phyloP scores from a whole-genome alignment of 164 flowering plant species.

The Stephania yunnanensis region DNA sequence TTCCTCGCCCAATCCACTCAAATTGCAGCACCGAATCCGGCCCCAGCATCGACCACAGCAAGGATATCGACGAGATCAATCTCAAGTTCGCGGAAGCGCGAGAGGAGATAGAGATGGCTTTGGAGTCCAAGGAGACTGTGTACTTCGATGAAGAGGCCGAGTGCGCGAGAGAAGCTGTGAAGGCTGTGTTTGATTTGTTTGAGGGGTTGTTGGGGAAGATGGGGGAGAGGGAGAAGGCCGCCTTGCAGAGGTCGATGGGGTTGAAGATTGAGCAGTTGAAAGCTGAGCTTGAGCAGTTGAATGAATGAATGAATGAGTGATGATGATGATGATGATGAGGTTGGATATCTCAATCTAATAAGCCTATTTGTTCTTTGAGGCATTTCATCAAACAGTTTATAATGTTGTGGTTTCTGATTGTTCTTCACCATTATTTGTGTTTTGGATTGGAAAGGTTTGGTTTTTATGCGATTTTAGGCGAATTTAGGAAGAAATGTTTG shows the following conservation, averaged over 20 bases:
- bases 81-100: conserved; percentile 92
- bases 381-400: background rate
- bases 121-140: conserved; percentile 91
- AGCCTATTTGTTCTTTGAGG: background rate
- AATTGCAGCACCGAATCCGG: conserved; percentile 21
- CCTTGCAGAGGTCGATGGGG: conserved; percentile 82
- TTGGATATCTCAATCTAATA: background rate
- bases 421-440: background rate
- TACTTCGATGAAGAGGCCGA: conserved; percentile 91
- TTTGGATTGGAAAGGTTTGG: background rate
- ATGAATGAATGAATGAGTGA: conserved; percentile 56
- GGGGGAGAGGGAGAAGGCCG: conserved; percentile 45
- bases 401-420: background rate
- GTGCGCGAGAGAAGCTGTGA: conserved; percentile 63
- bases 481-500: background rate
- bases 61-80: conserved; percentile 74
- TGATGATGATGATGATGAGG: conserved; percentile 37
- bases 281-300: conserved; percentile 79
- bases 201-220: conserved; percentile 48
- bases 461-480: background rate
- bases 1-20: conserved; percentile 11
- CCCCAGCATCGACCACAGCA: conserved; percentile 35
- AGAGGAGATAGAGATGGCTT: conserved; percentile 89
- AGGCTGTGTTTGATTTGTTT: conserved; percentile 59
- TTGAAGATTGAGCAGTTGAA: conserved; percentile 92